Evolutionary conservation across 2,329 filamentous ascomycete genomes (phyloP).

Genomic region (Acrodontium crateriforme): DNA sequence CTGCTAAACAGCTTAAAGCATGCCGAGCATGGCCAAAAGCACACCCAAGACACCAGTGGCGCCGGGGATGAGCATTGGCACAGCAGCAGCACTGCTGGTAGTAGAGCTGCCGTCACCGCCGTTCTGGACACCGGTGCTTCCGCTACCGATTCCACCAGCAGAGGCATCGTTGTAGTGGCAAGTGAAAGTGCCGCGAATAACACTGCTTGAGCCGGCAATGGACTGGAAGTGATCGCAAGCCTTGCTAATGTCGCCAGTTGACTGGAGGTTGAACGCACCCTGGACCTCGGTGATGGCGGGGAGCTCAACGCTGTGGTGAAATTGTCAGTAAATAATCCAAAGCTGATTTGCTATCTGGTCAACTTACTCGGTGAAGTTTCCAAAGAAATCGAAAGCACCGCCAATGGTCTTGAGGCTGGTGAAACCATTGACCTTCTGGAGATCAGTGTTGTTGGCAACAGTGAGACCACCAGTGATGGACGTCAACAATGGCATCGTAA

Average conservation of each 20-base stretch:
- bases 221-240: conserved; percentile 29
- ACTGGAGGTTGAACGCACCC: conserved; percentile 39
- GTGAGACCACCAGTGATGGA: conserved; percentile 65
- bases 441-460: conserved; percentile 78
- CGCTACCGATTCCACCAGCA: conserved; percentile 22
- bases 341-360: background rate
- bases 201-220: conserved; percentile 25
- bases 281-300: conserved; percentile 37
- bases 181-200: conserved; percentile 30
- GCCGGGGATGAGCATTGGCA: conserved; percentile 28
- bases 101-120: conserved; percentile 11
- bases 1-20: conserved; percentile 30
- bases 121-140: conserved; percentile 12
- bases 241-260: conserved; percentile 26
- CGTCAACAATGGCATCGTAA: conserved; percentile 57
- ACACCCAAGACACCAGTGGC: conserved; percentile 33
- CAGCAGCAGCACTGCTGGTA: conserved; percentile 24
- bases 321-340: conserved; percentile 18
- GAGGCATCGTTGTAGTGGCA: conserved; percentile 31
- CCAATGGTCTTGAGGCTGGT: conserved; percentile 52
- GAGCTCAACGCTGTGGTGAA: conserved; percentile 52
- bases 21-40: conserved; percentile 32
- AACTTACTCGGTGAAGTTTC: conserved; percentile 70
- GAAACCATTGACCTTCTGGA: conserved; percentile 54
- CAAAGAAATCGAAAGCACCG: conserved; percentile 74